These are phyloP conservation scores for Dissoconium aciculare DNA, from an alignment of 2,329 filamentous ascomycete genomes.

Conservation along the genomic window DNA sequence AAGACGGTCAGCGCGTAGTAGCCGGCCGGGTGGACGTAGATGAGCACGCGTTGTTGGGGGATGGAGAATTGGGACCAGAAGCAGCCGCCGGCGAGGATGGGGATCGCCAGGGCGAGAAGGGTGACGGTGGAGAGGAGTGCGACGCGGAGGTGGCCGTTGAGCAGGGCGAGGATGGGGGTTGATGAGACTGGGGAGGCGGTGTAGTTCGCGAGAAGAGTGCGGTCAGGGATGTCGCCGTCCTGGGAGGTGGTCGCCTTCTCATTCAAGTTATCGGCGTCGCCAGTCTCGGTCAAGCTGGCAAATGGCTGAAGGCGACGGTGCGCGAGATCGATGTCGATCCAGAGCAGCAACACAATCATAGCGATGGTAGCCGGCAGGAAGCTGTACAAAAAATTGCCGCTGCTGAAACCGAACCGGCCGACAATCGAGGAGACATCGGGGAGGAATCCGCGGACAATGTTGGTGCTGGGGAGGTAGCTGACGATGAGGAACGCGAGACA, in stretches of 20 bases:
- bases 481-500: slow-evolving; percentile 59
- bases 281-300: slow-evolving; percentile 38
- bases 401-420: slow-evolving; percentile 49
- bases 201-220: slow-evolving; percentile 56
- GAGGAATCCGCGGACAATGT: slow-evolving; percentile 54
- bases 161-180: slow-evolving; percentile 41
- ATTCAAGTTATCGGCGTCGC: slow-evolving; percentile 11
- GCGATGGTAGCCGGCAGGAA: slow-evolving; percentile 58
- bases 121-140: slow-evolving; percentile 47
- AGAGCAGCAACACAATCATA: slow-evolving; percentile 49
- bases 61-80: slow-evolving; percentile 57
- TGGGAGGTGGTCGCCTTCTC: slow-evolving; percentile 5
- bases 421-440: slow-evolving; percentile 45
- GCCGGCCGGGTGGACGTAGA: slow-evolving; percentile 58
- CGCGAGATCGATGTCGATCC: slow-evolving; percentile 51
- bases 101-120: slow-evolving; percentile 46
- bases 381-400: slow-evolving; percentile 76
- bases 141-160: slow-evolving; percentile 50
- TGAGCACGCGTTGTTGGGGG: slow-evolving; percentile 37
- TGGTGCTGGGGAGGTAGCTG: slow-evolving; percentile 54
- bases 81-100: slow-evolving; percentile 52
- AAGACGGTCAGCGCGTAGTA: slow-evolving; percentile 61
- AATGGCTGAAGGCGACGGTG: slow-evolving; percentile 55
- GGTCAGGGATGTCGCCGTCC: slow-evolving; percentile 44
- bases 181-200: slow-evolving; percentile 49